Base-by-base conservation (phyloP, 2,329 filamentous ascomycete species). In the Elsinoe fawcettii region DNA sequence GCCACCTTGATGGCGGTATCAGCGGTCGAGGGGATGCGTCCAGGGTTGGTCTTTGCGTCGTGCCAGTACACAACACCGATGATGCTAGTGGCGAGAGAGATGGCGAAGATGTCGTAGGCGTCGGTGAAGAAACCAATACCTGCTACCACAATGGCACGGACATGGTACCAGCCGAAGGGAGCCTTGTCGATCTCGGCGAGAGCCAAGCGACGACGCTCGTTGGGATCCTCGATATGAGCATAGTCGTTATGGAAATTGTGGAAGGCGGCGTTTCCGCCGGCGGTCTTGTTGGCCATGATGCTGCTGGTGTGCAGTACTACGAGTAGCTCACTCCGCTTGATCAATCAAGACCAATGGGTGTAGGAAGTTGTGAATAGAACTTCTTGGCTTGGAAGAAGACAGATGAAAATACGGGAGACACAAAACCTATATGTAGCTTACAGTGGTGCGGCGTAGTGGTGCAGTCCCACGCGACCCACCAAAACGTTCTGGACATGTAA, bases 51-150 rank as follows among this genome's bases (percentile, higher is more conserved):
- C 20, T 46, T 51, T 51, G 64, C 67, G 57, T 71, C 69, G 47
- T 79, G 79, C 69, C 80, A 90, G 76, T 87, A 92, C 63, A 90
- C 87, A 51, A 91, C 83, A 41, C 88, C 88, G 53, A 91, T 70
- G 86, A 91, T 90, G 61, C 81, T 79, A 25, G 86, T 88, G 61
- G 86, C 76, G 66, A 90, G 76, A 62, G 84, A 86, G 64, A 87
- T 85, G 66, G 85, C 84, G 71, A 93, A 93, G 74, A 90, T 88
- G 58, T 70, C 68, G 72, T 91, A 92, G 11, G 87, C 87, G 68
- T 92, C 89, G 14, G 88, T 92, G 73, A 93, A 93, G 81, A 95
- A 93, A 64, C 88, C 89, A 60, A 92, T 86, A 65, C 89, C 88
- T 27, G 88, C 88, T 22, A 92, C 88, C 7, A 88, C 74, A 56